Evolutionary conservation across 2,329 filamentous ascomycete species (phyloP).

Genomic region (Pseudogymnoascus sp.): DNA sequence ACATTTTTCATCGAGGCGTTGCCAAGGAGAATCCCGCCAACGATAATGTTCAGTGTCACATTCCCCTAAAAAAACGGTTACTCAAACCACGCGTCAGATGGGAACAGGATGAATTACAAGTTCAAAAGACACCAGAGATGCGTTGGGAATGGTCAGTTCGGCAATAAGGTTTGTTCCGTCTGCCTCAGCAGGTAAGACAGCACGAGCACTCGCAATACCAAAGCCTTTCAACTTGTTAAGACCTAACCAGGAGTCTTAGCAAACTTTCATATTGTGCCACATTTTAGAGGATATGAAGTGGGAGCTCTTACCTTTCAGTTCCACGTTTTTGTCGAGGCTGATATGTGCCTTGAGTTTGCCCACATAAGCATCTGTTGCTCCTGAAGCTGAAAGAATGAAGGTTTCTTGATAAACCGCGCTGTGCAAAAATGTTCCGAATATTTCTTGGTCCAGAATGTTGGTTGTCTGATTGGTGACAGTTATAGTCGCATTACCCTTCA

Average conservation of each 20-base stretch:
- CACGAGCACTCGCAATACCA: constrained; percentile 4
- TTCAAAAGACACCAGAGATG: neutral
- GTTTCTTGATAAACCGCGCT: constrained; percentile 3
- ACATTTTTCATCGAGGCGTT: constrained; percentile 32
- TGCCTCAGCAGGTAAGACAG: constrained; percentile 14
- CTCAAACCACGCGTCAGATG: neutral
- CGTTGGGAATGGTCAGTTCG: neutral
- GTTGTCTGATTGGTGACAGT: neutral
- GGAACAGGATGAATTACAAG: neutral
- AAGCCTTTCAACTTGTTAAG: constrained; percentile 19
- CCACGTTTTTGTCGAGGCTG: constrained; percentile 27
- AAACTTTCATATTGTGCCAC: neutral
- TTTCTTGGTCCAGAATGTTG: neutral
- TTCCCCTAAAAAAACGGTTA: constrained; percentile 28
- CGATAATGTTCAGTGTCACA: constrained; percentile 36
- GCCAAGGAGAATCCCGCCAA: constrained; percentile 34
- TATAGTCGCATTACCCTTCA: neutral
- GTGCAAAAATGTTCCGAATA: constrained; percentile 1
- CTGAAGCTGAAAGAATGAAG: neutral
- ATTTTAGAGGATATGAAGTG: neutral
- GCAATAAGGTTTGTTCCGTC: constrained; percentile 21
- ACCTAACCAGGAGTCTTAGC: neutral
- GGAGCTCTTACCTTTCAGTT: constrained; percentile 27
- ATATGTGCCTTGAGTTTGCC: constrained; percentile 25
- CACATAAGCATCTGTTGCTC: neutral